Evolutionary conservation across 441 rosid genomes (phyloP).

Genomic region (Omphalea diandra): DNA sequence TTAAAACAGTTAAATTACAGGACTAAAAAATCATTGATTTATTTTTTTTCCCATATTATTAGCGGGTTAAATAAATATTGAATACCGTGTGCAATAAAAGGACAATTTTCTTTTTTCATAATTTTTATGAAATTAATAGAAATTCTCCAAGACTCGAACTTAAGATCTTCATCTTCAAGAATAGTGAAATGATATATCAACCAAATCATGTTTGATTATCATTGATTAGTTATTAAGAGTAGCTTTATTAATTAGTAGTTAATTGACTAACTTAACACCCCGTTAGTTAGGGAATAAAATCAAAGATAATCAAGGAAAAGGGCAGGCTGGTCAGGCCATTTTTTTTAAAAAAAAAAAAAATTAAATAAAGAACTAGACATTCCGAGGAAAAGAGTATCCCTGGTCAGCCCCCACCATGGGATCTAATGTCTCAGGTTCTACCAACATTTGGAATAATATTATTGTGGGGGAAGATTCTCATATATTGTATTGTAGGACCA

Average conservation of each 20-base stretch:
- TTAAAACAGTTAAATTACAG: too few species aligned
- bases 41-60: too few species aligned
- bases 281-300: slow-evolving; percentile 12
- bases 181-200: too few species aligned
- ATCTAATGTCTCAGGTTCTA: slow-evolving; percentile 41
- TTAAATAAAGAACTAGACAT: slow-evolving; percentile 26
- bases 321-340: slow-evolving; percentile 12
- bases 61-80: too few species aligned
- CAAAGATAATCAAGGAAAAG: background rate
- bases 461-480: slow-evolving; percentile 45
- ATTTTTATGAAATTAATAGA: too few species aligned
- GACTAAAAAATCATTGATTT: too few species aligned
- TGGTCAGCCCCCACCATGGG: slow-evolving; percentile 47
- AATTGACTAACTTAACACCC: slow-evolving; percentile 13
- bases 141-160: too few species aligned
- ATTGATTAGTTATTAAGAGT: too few species aligned
- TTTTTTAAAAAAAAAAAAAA: background rate
- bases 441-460: slow-evolving; percentile 61
- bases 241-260: background rate
- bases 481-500: slow-evolving; percentile 34
- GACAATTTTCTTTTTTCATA: too few species aligned
- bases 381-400: slow-evolving; percentile 28
- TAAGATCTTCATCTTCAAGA: too few species aligned
- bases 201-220: too few species aligned
- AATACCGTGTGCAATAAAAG: too few species aligned